These are phyloP conservation scores for Pulveroboletus sp. DNA, from an alignment of 768 basidiomycete species.

Conservation along the genomic window DNA sequence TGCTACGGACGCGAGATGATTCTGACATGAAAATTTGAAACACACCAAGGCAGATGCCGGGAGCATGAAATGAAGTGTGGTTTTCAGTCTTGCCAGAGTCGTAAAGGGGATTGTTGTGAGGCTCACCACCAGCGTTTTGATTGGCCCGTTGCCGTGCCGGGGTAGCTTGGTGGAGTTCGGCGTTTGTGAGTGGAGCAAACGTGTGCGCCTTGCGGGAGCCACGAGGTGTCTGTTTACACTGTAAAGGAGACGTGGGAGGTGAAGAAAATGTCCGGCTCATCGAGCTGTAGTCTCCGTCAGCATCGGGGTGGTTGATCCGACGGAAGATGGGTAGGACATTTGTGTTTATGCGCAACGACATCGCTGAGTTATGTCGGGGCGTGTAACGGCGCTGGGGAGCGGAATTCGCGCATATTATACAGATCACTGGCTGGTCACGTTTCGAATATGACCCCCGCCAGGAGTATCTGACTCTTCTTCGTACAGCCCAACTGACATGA, in stretches of 20 bases:
- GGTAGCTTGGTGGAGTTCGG: slow-evolving; percentile 29
- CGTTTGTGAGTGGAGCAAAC: slow-evolving; percentile 31
- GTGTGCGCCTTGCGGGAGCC: slow-evolving; percentile 32
- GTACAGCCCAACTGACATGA: slow-evolving; percentile 15
- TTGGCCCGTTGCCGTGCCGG: slow-evolving; percentile 22
- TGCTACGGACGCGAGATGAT: slow-evolving; percentile 32
- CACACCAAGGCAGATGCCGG: slow-evolving; percentile 16
- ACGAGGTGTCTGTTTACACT: slow-evolving; percentile 25
- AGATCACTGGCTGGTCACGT: slow-evolving; percentile 19
- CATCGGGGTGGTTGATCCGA: slow-evolving; percentile 17
- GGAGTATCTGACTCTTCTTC: slow-evolving; percentile 7
- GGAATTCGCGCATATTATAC: slow-evolving; percentile 21
- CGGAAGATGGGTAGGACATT: slow-evolving; percentile 21
- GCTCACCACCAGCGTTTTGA: slow-evolving; percentile 29
- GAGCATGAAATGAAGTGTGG: slow-evolving; percentile 18
- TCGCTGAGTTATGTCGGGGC: slow-evolving; percentile 16
- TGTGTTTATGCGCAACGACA: slow-evolving; percentile 32
- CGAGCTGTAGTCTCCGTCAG: slow-evolving; percentile 14
- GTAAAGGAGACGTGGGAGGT: slow-evolving; percentile 21
- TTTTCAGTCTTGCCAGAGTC: slow-evolving; percentile 16
- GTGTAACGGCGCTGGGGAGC: neutral
- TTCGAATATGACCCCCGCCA: slow-evolving; percentile 20
- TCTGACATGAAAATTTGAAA: slow-evolving; percentile 23
- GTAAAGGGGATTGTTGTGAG: slow-evolving; percentile 14
- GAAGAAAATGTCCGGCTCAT: slow-evolving; percentile 12